These are phyloP conservation scores for Microbotryum silenes-acaulis DNA, from an alignment of 1,284 basidiomycete genomes.

Conservation along the genomic window DNA sequence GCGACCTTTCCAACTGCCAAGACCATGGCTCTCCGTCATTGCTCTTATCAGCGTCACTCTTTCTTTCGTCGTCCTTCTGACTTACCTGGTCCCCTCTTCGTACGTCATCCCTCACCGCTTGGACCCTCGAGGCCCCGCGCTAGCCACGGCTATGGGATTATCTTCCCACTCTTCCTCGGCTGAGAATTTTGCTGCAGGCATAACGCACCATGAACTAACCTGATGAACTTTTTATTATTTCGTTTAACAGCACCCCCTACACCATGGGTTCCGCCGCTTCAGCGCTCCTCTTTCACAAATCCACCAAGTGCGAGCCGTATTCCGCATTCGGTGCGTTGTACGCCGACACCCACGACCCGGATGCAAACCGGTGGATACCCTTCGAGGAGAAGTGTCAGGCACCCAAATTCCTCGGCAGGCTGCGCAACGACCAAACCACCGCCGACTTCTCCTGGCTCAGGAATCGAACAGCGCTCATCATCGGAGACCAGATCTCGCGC, in stretches of 20 bases:
- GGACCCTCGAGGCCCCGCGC: too few relatives aligned
- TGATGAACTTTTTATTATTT: too few relatives aligned
- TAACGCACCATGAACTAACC: too few relatives aligned
- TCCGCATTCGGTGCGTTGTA: slow-evolving; percentile 27
- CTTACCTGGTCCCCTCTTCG: slow-evolving; percentile 19
- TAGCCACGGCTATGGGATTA: background rate
- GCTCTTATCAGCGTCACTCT: slow-evolving; percentile 12
- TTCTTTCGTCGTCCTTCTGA: slow-evolving; percentile 14
- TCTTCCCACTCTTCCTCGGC: too few relatives aligned
- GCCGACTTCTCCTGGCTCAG: slow-evolving; percentile 34
- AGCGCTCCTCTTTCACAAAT: too few relatives aligned
- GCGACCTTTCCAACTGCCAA: slow-evolving; percentile 6
- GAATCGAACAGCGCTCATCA: slow-evolving; percentile 42
- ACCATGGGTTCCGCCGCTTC: too few relatives aligned
- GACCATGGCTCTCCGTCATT: slow-evolving; percentile 22
- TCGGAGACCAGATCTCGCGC: slow-evolving; percentile 42
- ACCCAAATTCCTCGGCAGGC: slow-evolving; percentile 18
- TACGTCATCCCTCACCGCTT: background rate
- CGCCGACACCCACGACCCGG: slow-evolving; percentile 32
- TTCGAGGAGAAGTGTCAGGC: slow-evolving; percentile 22
- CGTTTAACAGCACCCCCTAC: too few relatives aligned
- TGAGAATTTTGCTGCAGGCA: too few relatives aligned
- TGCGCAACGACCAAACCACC: slow-evolving; percentile 13
- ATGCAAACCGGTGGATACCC: slow-evolving; percentile 33
- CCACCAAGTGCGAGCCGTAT: slow-evolving; percentile 31